Base-by-base conservation (phyloP, 73 alveolate genomes). In the Paraurostyla sp. region DNA sequence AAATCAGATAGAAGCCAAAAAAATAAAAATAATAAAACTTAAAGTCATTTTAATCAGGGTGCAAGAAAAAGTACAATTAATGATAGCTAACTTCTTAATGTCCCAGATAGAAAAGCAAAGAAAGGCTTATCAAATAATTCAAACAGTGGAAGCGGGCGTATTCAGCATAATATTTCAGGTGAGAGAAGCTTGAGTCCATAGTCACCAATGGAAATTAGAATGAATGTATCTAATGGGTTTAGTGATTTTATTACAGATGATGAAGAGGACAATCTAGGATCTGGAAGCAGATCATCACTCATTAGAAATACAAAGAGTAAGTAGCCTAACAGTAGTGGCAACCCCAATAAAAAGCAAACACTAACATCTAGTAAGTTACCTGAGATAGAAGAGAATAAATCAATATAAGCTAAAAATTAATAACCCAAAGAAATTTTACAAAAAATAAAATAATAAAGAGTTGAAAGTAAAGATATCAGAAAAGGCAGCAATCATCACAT, bases 381-480 rank as follows among this genome's bases (percentile, higher is more conserved):
- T 11, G 82, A 65, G 56, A 65, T 65, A 36, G 82, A 65, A 40
- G 82, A 65, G 25, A 65, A 65, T 65, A 65, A 65, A 38, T 65
- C 82, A 38, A 65, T 65, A 22, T 22, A 65, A 65, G 82, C 82
- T 11, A 65, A 65, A 38, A 65, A 65, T 65, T 65, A 25, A 35
- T 65, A 65, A 22, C 82, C 82, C 16, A 65, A 65, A 22, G 82
- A 65, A 0, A 38, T 65, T 9, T 40, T 65, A 1, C 25, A 25
- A 18, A 65, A 65, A 38, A 65, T 65, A 13, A 65, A 65, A 23
- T 22, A 65, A 4, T 35, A 65, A 40, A 65, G 82, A 65, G 82
- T 65, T 7, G 82, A 65, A 22, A 58, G 35, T 65, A 65, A 65
- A 30, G 82, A 65, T 1, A 38, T 38, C 7, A 65, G 41, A 33